Base-by-base conservation (phyloP, 208 protist genomes). In the Trypanosoma platydactyli region DNA sequence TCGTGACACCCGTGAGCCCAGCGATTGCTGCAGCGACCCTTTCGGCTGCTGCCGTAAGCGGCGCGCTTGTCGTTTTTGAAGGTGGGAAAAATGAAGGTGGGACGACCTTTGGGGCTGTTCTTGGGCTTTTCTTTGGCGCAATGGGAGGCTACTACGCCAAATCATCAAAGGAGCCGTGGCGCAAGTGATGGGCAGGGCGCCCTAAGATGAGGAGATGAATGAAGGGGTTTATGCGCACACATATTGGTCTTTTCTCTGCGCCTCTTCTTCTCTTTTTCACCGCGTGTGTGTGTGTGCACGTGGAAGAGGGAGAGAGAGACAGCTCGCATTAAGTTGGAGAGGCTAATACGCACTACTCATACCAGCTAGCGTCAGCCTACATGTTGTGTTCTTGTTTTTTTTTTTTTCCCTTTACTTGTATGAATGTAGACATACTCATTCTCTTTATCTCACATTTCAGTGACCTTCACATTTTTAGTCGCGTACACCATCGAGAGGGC, bases 81-180 rank as follows among this genome's bases (percentile, higher is more conserved):
- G 88, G 88, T 42, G 84, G 84, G 22, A 89, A 79, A 52, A 75
- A 82, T 30, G 76, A 64, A 40, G 77, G 80, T 60, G 83, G 84
- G 51, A 84, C 87, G 18, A 76, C 84, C 3, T 88, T 96, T 51
- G 91, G 91, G n/a, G 86, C 86, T 0, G 75, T 96, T 38, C 49
- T 85, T 15, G 91, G 91, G 22, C 71, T 92, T 25, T 83, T 96
- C 35, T 70, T 92, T 54, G 91, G 88, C 7, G 88, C 71, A 15
- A 87, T 94, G 64, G 91, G 91, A 13, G 84, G 91, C 33, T 92
- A 77, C 76, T 94, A 94, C 80, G 84, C 84, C 29, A 96, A 96
- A 73, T 89, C 88, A 6, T 75, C 82, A 65, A 90, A 86, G 53
- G 87, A 96, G 77, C 91, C 91, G 41, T 96, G 91, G 91, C 71